Conservation (phyloP, 352 stramenopile genomes). For the Peronospora belbahrii region DNA sequence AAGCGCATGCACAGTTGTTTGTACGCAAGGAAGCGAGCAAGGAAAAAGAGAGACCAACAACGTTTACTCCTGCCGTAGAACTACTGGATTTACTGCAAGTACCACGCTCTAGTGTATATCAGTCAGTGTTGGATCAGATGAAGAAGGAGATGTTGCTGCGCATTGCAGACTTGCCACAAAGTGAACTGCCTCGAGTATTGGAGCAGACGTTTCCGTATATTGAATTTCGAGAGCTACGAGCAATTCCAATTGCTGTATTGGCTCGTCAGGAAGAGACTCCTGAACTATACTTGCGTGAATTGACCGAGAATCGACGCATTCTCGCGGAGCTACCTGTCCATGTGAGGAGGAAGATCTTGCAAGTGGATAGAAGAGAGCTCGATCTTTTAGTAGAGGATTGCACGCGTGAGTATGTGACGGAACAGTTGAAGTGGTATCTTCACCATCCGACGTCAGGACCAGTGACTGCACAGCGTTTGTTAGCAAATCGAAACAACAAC, state of each 20-base stretch:
- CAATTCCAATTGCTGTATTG: constrained; percentile 78
- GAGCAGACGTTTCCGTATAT: constrained; percentile 84
- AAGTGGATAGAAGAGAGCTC: constrained; percentile 60
- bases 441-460: constrained; percentile 30
- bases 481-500: constrained; percentile 23
- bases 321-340: constrained; percentile 71
- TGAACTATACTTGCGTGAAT: constrained; percentile 60
- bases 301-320: constrained; percentile 78
- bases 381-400: constrained; percentile 69
- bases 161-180: constrained; percentile 59
- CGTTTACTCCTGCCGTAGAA: constrained; percentile 51
- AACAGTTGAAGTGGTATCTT: constrained; percentile 62
- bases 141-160: constrained; percentile 66
- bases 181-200: constrained; percentile 59
- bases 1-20: constrained; percentile 35
- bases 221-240: constrained; percentile 79
- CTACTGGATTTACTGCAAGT: constrained; percentile 75
- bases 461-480: constrained; percentile 7
- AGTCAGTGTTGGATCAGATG: constrained; percentile 61
- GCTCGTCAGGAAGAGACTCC: constrained; percentile 74
- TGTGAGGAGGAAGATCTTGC: constrained; percentile 75
- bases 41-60: constrained; percentile 18
- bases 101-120: constrained; percentile 51
- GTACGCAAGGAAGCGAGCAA: constrained; percentile 22
- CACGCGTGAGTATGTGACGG: constrained; percentile 61